Conservation (phyloP, 169 alveolate genomes). For the Eimeria brunetti region DNA sequence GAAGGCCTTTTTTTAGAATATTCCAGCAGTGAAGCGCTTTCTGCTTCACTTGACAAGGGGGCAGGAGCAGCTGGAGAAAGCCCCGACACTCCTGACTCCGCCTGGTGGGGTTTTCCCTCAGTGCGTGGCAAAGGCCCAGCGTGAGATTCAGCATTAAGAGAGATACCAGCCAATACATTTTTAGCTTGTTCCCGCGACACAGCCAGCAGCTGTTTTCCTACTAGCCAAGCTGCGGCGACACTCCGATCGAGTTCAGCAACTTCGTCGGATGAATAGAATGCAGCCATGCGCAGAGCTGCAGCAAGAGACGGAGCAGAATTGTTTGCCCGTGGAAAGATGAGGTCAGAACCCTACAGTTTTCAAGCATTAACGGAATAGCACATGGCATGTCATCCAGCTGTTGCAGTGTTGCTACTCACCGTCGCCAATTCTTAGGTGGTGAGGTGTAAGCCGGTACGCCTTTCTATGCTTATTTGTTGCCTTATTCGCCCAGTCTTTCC, state of each 20-base stretch:
- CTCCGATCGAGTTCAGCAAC: constrained; percentile 29
- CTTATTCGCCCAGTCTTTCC: constrained; percentile 38
- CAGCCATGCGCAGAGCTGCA: constrained; percentile 61
- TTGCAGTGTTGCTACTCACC: neutral
- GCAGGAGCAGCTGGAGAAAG: neutral
- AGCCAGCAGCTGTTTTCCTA: constrained; percentile 9
- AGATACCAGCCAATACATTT: neutral
- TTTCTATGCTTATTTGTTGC: constrained; percentile 15
- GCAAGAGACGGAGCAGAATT: neutral
- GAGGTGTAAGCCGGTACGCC: constrained; percentile 2
- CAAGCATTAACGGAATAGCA: neutral
- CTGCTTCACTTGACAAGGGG: constrained; percentile 2
- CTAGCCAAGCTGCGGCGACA: constrained; percentile 58
- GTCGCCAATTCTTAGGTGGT: constrained; percentile 14
- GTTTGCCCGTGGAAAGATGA: neutral
- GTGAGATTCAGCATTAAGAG: neutral
- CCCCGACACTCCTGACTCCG: neutral
- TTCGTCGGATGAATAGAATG: neutral
- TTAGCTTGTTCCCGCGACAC: constrained; percentile 16
- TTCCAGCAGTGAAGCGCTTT: neutral
- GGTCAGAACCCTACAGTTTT: neutral
- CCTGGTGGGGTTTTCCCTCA: neutral
- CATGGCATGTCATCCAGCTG: neutral
- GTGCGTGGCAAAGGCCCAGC: neutral
- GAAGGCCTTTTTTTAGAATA: neutral